These are phyloP conservation scores for Backusella australiensis DNA, from an alignment of 192 early-diverging fungal genomes.

Conservation along the genomic window DNA sequence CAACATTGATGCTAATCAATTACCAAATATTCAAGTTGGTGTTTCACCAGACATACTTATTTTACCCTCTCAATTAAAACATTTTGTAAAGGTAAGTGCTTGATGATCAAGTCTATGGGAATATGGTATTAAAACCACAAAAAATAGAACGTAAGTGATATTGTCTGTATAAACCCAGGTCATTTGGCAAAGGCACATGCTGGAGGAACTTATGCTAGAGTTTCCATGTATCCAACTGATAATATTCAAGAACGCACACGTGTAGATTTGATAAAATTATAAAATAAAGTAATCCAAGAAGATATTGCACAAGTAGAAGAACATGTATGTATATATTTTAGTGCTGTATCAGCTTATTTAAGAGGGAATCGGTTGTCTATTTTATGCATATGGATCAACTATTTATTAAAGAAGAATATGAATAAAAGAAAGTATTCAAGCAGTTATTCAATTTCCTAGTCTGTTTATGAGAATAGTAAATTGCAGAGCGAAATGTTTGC, in stretches of 20 bases:
- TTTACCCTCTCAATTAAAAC: constrained; percentile 68
- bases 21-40: constrained; percentile 41
- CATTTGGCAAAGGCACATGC: constrained; percentile 62
- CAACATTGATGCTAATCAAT: constrained; percentile 29
- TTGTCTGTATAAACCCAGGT: constrained; percentile 85
- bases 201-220: constrained; percentile 80
- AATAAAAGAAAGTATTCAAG: no score
- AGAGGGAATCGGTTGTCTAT: no score
- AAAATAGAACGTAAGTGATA: constrained; percentile 61
- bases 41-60: constrained; percentile 85
- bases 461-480: no score
- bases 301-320: background rate
- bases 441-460: no score
- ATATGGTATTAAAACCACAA: background rate
- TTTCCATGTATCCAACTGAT: constrained; percentile 66
- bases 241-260: constrained; percentile 31
- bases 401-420: no score
- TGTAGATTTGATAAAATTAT: constrained; percentile 41
- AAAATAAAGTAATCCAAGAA: background rate
- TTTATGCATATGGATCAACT: no score
- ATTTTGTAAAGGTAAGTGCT: constrained; percentile 57
- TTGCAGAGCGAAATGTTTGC: no score
- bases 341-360: no score
- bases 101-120: background rate
- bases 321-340: no score